Base-by-base conservation (phyloP, 371 early-diverging fungal genomes). In the Rhizopus sp. region DNA sequence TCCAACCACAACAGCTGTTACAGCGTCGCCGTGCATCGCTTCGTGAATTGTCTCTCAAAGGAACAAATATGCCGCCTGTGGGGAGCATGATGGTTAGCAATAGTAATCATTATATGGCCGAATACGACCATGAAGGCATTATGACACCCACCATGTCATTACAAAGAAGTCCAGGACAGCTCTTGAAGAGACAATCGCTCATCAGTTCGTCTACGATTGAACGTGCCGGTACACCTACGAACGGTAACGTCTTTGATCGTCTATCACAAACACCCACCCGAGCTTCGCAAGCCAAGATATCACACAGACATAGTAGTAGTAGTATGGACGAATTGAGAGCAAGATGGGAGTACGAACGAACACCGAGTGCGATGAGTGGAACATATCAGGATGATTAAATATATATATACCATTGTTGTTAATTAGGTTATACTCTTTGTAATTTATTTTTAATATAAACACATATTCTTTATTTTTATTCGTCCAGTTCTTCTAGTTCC, bases 201-300 rank as follows among this genome's bases (percentile, higher is more conserved):
- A 3, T 15, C 29, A 46, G 29, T 3, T 63, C 67, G 3, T 58
- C 56, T 6, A 10, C 58, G 15, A 60, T 60, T 16, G 52, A 56
- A 16, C 48, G 68, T 33, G 44, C 56, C 30, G 50, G 51, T 6
- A 76, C 76, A 8, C 76, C 76, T 1, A 56, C 32, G 5, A 60
- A 63, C 23, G 70, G 66, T 12, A 78, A 75, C 42, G 75, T 78
- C 0, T 78, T 78, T 64, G 71, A 55, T 34, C 70, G 78, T 9
- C 60, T 78, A 29, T 59, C 78, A 7, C 78, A 74, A 49, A 75
- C 73, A 5, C 75, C 75, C 7, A 78, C 78, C 0, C 60, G 75
- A 45, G 75, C 75, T 16, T 78, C 78, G 1, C 72, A 70, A 23
- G 78, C 78, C 15, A 74, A 73, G 41, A 67, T 78, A 55, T 55